Percentiles rank a stretch among this genome's conserved stretches.
phyloP scores from a whole-genome alignment of 2,329 filamentous ascomycete species.

The Penicillium sp. region DNA sequence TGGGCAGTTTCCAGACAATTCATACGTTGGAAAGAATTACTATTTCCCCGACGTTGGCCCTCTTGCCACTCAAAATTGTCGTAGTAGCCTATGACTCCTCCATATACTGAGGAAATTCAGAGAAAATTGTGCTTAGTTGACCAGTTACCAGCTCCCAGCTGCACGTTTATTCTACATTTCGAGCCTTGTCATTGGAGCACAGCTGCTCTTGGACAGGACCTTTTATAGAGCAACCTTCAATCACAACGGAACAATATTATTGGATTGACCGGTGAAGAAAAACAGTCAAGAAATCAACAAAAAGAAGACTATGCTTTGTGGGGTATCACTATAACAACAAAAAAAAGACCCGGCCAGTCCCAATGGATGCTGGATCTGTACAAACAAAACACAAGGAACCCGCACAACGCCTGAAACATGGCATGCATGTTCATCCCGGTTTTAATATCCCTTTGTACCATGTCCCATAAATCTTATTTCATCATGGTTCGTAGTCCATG shows the following conservation, averaged over 20 bases:
- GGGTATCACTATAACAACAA: constrained; percentile 5
- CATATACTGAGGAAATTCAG: neutral
- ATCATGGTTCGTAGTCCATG: neutral
- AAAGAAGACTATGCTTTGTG: neutral
- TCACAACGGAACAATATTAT: neutral
- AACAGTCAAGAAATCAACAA: neutral
- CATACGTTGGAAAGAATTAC: neutral
- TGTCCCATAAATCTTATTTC: neutral
- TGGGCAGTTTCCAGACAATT: neutral
- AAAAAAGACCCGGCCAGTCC: neutral
- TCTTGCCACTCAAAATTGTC: neutral
- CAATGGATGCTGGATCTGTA: neutral
- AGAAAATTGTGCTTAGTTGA: neutral
- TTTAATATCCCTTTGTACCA: constrained; percentile 3
- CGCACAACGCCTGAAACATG: neutral
- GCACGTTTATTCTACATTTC: neutral
- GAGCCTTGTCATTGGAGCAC: neutral
- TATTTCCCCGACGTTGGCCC: neutral
- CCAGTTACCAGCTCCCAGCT: neutral
- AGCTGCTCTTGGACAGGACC: neutral
- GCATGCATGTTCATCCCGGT: neutral
- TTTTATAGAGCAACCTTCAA: neutral
- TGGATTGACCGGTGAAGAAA: neutral
- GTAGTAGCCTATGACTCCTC: neutral
- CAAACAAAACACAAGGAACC: neutral